phyloP scores from a whole-genome alignment of 129 eudicot species.

The Chrysanthemum lavandulifolium region DNA sequence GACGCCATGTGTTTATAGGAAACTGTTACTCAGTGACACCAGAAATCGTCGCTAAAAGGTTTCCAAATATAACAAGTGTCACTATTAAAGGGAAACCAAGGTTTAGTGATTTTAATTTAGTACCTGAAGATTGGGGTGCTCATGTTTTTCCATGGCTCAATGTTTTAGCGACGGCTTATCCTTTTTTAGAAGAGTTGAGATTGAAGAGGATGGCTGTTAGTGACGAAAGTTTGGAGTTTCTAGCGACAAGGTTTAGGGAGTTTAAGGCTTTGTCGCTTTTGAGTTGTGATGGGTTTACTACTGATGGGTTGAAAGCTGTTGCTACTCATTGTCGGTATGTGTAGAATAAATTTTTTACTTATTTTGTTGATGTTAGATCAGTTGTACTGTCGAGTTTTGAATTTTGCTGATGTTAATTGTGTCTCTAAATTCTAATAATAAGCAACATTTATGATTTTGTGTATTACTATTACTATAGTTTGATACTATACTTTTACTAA shows the following conservation, averaged over 20 bases:
- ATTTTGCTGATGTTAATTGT: too few species aligned
- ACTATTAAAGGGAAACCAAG: constrained; percentile 66
- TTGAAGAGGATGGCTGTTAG: constrained; percentile 62
- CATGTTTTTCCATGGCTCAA: constrained; percentile 57
- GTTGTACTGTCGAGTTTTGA: too few species aligned
- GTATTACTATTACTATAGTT: too few species aligned
- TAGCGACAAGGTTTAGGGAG: constrained; percentile 48
- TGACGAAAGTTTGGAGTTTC: constrained; percentile 70
- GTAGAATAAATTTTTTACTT: background rate
- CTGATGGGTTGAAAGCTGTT: constrained; percentile 61
- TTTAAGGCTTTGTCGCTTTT: constrained; percentile 56
- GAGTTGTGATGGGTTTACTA: constrained; percentile 73
- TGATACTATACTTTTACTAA: too few species aligned
- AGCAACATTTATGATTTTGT: too few species aligned
- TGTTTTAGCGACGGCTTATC: constrained; percentile 53
- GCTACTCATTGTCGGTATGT: constrained; percentile 67
- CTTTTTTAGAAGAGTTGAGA: constrained; percentile 65
- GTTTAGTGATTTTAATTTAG: constrained; percentile 70
- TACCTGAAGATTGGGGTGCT: constrained; percentile 69
- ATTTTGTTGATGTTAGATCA: too few species aligned
- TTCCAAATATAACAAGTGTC: constrained; percentile 52
- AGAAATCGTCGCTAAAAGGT: constrained; percentile 55
- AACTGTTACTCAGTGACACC: constrained; percentile 73
- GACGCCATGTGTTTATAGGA: constrained; percentile 62
- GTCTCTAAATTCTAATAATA: too few species aligned